Base-by-base conservation (phyloP, 1,284 basidiomycete genomes). In the Pseudozyma flocculosa region DNA sequence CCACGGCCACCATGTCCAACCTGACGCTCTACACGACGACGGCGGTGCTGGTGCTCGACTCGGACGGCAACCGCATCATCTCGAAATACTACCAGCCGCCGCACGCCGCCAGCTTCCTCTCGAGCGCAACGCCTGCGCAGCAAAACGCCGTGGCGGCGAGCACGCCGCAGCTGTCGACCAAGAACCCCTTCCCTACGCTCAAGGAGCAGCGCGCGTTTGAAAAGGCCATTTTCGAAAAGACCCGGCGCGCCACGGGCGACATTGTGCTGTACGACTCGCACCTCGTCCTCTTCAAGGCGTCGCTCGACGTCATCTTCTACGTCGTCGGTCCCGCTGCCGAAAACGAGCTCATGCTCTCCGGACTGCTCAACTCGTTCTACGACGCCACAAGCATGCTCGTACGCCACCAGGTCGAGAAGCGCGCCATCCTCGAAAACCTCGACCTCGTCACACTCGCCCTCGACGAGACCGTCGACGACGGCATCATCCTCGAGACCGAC, bases 401-500 rank as follows among this genome's bases (percentile, higher is more conserved):
- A 26, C 85, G 92, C 39, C 70, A 69, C 42, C 88, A 93, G 74
- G 85, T 98, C 23, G 95, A 99, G 83, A 98, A 97, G 82, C 84
- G 93, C 14, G 89, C 88, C 17, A 87, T 98, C 40, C 81, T 98
- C 50, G 95, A 98, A 81, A 96, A 93, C 80, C 80, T 98, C 48
- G 95, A 98, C 80, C 76, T 98, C 59, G 90, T 96, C 5, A 82
- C 96, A 46, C 82, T 99, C 17, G 94, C 92, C 60, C 81, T 97
- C 42, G 95, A 98, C 80, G 95, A 99, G 82, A 93, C 92, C 7
- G 86, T 98, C 48, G 95, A 99, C 79, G 92, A 98, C 76, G 94
- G 94, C 40, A 89, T 98, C 79, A 94, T 98, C 68, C 87, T 98
- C 43, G 94, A 98, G 80, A 98, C 93, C 1, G 95, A 99, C 79